phyloP scores from a whole-genome alignment of 805 yeast species.

The Kuraishia capsulata region DNA sequence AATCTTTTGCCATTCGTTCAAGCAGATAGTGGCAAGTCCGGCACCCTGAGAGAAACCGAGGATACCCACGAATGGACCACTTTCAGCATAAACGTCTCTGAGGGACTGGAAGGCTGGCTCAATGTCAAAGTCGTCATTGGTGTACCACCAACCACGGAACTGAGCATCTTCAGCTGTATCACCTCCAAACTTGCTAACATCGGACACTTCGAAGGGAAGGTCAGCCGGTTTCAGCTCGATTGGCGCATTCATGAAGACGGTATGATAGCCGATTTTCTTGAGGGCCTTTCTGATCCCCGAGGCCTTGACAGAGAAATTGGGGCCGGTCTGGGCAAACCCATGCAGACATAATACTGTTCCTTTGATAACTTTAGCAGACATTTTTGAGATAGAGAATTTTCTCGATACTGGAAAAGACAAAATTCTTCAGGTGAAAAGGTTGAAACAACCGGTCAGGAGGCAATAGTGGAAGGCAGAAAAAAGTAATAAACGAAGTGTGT shows the following conservation, averaged over 20 bases:
- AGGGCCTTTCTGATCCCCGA: slow-evolving; percentile 80
- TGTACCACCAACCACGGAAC: slow-evolving; percentile 68
- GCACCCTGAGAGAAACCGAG: slow-evolving; percentile 96
- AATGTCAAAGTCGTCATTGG: slow-evolving; percentile 24
- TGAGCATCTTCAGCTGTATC: slow-evolving; percentile 33
- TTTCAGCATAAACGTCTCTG: slow-evolving; percentile 35
- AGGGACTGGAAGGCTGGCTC: slow-evolving; percentile 40
- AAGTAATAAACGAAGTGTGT: not conserved
- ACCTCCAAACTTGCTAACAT: slow-evolving; percentile 30
- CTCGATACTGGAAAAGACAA: not conserved
- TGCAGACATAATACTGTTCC: slow-evolving; percentile 75
- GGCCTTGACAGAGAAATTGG: slow-evolving; percentile 78
- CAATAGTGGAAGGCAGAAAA: not conserved
- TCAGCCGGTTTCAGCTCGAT: slow-evolving; percentile 54
- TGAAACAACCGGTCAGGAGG: not conserved
- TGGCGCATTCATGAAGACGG: slow-evolving; percentile 79
- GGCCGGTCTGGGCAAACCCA: slow-evolving; percentile 83
- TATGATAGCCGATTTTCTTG: slow-evolving; percentile 51
- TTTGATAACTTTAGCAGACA: slow-evolving; percentile 7
- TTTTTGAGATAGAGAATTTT: not conserved
- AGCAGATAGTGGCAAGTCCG: slow-evolving; percentile 65
- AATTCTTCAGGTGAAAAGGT: not conserved
- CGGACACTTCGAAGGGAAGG: slow-evolving; percentile 47
- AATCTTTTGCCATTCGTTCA: slow-evolving; percentile 47
- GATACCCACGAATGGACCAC: slow-evolving; percentile 83